Base-by-base conservation (phyloP, 164 flowering plant genomes). In the Stephania cephalantha region DNA sequence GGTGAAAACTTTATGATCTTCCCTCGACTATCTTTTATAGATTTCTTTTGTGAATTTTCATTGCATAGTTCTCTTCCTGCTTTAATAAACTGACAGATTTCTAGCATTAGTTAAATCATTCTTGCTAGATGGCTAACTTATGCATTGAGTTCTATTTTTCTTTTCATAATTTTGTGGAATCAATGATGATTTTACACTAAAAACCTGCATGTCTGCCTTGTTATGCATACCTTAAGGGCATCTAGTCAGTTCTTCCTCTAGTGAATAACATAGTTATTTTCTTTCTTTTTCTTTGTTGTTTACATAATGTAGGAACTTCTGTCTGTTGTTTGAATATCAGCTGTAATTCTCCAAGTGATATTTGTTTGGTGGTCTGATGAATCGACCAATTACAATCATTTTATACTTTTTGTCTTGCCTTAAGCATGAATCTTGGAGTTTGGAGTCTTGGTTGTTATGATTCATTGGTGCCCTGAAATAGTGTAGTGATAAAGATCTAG, bases 1-100 rank as follows among this genome's bases (percentile, higher is more conserved):
- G 80, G 83, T 77, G 77, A n/a, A 58, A 45, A 9, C 15, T 10
- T 10, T 44, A 65, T 69, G 18, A 58, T 58, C 64, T 58, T 58
- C 18, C 64, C 13, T 50, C 18, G 20, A 15, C 17, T 58, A 58
- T 58, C 20, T 58, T 15, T 58, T 18, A 1, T 58, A 3, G 15
- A 15, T 12, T 55, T 15, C 18, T 58, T 58, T 58, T 15, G 64
- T 58, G 64, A 50, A 58, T 58, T 58, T 15, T 3, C 5, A 15
- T 58, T 55, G 5, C 18, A 3, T 15, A 4, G 18, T 15, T 17
- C 5, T 58, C 64, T 15, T 58, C 64, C 9, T 50, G 55, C 12
- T 50, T 15, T 50, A 15, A 1, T 50, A 11, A 50, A 50, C 55
- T 50, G 55, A 50, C 13, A 10, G 17, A 11, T 15, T 50, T 50